Percentiles rank a stretch among this genome's conserved stretches.
Evolutionary conservation across 2,329 filamentous ascomycete genomes (phyloP).

Genomic region (Hymenoscyphus repandus): DNA sequence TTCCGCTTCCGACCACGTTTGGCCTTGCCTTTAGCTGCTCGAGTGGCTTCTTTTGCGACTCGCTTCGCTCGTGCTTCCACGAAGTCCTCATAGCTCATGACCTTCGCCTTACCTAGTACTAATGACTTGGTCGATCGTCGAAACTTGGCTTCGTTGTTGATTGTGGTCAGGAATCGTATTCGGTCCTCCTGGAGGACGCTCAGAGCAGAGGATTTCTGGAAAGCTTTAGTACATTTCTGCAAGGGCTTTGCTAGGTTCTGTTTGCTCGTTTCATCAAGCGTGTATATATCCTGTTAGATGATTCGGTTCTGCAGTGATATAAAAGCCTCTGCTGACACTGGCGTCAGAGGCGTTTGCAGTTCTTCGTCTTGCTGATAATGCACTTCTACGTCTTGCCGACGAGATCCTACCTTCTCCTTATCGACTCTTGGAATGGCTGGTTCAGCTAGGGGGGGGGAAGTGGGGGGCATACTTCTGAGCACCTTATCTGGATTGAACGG

Average conservation of each 20-base stretch:
- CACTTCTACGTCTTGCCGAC: conserved; percentile 3
- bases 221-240: conserved; percentile 26
- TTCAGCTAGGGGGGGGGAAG: conserved; percentile 21
- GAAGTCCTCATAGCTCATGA: conserved; percentile 32
- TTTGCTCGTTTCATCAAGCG: conserved; percentile 24
- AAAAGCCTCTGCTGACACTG: conserved; percentile 23
- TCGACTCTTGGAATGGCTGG: conserved; percentile 12
- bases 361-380: too few relatives aligned
- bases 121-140: conserved; percentile 14
- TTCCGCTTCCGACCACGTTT: conserved; percentile 4
- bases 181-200: conserved; percentile 18
- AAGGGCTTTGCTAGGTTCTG: conserved; percentile 21
- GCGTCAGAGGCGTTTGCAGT: conserved; percentile 1
- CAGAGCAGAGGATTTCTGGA: conserved; percentile 21
- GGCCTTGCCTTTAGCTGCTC: neutral
- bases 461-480: conserved; percentile 26
- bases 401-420: conserved; percentile 4
- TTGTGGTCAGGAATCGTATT: conserved; percentile 26
- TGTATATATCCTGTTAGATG: conserved; percentile 19
- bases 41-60: conserved; percentile 11
- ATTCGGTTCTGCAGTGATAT: conserved; percentile 19
- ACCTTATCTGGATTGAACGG: conserved; percentile 31
- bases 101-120: conserved; percentile 20
- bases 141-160: conserved; percentile 20
- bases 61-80: conserved; percentile 18